Percentiles rank a stretch among this genome's conserved stretches.
phyloP scores from a whole-genome alignment of 129 eudicot genomes.

The Flaveria bidentis region DNA sequence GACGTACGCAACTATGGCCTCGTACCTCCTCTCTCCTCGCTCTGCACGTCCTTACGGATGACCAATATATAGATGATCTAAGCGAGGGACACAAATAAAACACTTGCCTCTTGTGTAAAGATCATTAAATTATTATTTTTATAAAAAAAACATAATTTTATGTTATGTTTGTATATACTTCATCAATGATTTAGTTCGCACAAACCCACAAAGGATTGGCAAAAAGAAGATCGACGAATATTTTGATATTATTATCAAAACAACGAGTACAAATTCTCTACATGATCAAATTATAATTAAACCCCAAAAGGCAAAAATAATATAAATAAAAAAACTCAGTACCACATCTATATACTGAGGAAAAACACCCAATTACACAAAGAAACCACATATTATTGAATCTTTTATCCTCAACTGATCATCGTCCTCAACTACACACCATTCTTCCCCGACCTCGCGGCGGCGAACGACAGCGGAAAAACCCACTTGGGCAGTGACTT shows the following conservation, averaged over 20 bases:
- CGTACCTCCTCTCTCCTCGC: too few species aligned
- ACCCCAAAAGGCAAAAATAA: neutral
- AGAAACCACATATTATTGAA: neutral
- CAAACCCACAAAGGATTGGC: neutral
- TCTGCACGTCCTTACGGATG: too few species aligned
- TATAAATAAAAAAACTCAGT: too few species aligned
- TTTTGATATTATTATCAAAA: neutral
- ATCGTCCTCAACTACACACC: neutral
- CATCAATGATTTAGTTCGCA: neutral
- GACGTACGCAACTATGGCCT: too few species aligned
- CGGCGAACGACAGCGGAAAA: slow-evolving; percentile 74
- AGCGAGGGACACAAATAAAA: too few species aligned
- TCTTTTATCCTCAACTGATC: neutral
- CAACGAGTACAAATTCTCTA: slow-evolving; percentile 17
- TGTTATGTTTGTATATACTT: neutral
- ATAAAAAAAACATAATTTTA: too few species aligned
- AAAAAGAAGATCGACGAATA: neutral
- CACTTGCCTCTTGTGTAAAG: too few species aligned
- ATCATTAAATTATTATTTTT: too few species aligned
- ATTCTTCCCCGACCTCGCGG: slow-evolving; percentile 50
- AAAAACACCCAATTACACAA: too few species aligned
- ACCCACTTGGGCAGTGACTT: slow-evolving; percentile 85
- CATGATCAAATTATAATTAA: neutral
- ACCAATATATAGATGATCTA: too few species aligned
- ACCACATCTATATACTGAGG: too few species aligned